phyloP scores from a whole-genome alignment of 306 rosid genomes.

The Cucurbita argyrosperma region DNA sequence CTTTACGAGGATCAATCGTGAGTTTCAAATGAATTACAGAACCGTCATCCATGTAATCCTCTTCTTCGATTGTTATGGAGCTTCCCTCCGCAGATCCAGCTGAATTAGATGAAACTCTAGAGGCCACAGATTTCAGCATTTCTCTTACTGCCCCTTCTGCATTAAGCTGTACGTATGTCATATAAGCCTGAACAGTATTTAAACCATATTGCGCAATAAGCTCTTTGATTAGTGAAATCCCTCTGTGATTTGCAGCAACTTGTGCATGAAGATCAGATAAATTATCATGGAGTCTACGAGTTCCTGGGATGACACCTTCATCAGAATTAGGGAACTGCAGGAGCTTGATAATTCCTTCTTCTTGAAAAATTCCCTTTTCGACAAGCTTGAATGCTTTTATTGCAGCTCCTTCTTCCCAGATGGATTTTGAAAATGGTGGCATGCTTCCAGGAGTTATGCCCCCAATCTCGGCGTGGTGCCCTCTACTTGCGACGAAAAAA shows the following conservation, averaged over 20 bases:
- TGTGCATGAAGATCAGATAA: conserved; percentile 86
- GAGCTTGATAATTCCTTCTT: conserved; percentile 59
- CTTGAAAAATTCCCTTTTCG: conserved; percentile 67
- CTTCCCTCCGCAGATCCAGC: conserved; percentile 10
- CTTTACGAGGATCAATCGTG: conserved; percentile 57
- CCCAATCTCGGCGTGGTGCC: conserved; percentile 93
- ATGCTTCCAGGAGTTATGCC: conserved; percentile 93
- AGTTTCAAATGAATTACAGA: conserved; percentile 77
- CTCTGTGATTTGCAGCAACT: conserved; percentile 91
- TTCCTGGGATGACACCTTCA: conserved; percentile 47
- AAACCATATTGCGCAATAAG: conserved; percentile 80
- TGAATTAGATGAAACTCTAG: conserved; percentile 37
- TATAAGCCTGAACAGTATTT: conserved; percentile 79
- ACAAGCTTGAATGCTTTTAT: conserved; percentile 87
- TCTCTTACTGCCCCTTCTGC: conserved; percentile 92
- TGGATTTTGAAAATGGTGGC: conserved; percentile 87
- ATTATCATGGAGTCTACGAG: conserved; percentile 82
- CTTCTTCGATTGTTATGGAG: conserved; percentile 49
- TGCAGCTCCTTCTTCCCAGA: conserved; percentile 90
- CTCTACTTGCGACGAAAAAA: conserved; percentile 83
- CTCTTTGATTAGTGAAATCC: conserved; percentile 63
- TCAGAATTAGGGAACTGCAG: conserved; percentile 47
- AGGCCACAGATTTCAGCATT: conserved; percentile 69
- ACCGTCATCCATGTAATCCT: conserved; percentile 97
- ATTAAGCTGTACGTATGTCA: conserved; percentile 76